Evolutionary conservation across 1,284 basidiomycete genomes (phyloP), one percentile per base, ranked within the genome.

Genomic region (Phellopilus nigrolimitatus): DNA sequence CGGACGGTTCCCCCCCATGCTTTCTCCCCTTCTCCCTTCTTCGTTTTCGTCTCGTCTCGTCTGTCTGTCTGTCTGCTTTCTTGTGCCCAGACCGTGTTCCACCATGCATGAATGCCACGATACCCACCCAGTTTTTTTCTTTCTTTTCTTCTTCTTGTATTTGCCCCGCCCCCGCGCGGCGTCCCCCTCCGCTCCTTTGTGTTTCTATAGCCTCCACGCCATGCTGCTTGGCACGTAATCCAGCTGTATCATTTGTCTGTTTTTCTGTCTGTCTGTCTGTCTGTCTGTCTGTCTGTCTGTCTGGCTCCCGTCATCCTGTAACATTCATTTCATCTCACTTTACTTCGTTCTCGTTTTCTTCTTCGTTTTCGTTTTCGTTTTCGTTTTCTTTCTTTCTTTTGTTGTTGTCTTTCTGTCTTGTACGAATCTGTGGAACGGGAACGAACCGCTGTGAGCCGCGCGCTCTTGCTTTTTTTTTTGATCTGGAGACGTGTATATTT

Each of bases 241-340:
- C 36, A 37, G 22, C 41, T 43, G 41, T 43, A 43, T 43, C 41
- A 43, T 43, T 28, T 42, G 21, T 28, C 40, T n/a, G 6, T 28
- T 15, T 15, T 30, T n/a, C 30, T 25, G 24, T 43, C 4, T 43
- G 24, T 43, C 10, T 15, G 3, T 37, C n/a, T 37, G 3, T 37
- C 34, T 15, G 8, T 15, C 34, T 37, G 7, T 17, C 15, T n/a
- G n/a, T n/a, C n/a, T n/a, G n/a, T n/a, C n/a, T n/a, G n/a, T n/a
- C n/a, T n/a, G n/a, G n/a, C n/a, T n/a, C n/a, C n/a, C n/a, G n/a
- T n/a, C n/a, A n/a, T n/a, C n/a, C n/a, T n/a, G n/a, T n/a, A n/a
- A n/a, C n/a, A n/a, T n/a, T n/a, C n/a, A n/a, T n/a, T n/a, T n/a
- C n/a, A n/a, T n/a, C n/a, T n/a, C n/a, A n/a, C n/a, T n/a, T n/a